Evolutionary conservation across 176 grass and related monocot genomes (phyloP), one percentile per base, ranked within the genome.

Genomic region (Thalia dealbata): DNA sequence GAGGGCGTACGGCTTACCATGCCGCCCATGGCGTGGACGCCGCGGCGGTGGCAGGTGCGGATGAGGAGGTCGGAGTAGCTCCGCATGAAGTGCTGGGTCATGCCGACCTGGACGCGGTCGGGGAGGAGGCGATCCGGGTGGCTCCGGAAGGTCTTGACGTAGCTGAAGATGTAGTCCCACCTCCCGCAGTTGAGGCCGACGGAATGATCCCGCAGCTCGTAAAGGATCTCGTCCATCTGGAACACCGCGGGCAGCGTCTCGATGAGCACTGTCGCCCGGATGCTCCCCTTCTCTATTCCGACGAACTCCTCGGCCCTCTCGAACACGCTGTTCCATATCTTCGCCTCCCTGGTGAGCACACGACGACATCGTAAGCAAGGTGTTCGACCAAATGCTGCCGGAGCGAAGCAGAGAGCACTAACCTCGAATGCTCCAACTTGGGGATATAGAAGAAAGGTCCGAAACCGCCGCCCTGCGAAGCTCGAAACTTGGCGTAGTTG

Each of bases 141-240:
- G 0, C 72, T 82, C 12, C 84, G 89, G 87, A 97, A 92, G 61
- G 93, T 97, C 84, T 97, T 97, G 71, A 97, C 87, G 73, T 97
- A 97, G 89, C 93, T 97, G 78, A 92, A 97, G 83, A 97, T 97
- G 87, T 97, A 97, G 81, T 97, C 93, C 93, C 93, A 97, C 25
- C 93, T 81, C 0, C 93, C 93, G 78, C 93, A 96, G 74, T 96
- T 96, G 80, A 96, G 93, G 26, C 89, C 93, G 58, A 44, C 84
- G 59, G 93, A 96, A 83, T 96, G 93, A 4, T 88, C 84, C 19
- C 89, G 75, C 48, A 96, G 87, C 88, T 96, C 93, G 73, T 92
- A 79, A 4, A 96, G 87, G 71, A 96, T 92, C 89, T 96, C 93
- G 2, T 96, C 85, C 93, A 96, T 96, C 78, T 96, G 87, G 84